Percentiles rank a stretch among this genome's conserved stretches.
Evolutionary conservation across 2,329 filamentous ascomycete species (phyloP).

Genomic region (Fusarium xyrophilum): DNA sequence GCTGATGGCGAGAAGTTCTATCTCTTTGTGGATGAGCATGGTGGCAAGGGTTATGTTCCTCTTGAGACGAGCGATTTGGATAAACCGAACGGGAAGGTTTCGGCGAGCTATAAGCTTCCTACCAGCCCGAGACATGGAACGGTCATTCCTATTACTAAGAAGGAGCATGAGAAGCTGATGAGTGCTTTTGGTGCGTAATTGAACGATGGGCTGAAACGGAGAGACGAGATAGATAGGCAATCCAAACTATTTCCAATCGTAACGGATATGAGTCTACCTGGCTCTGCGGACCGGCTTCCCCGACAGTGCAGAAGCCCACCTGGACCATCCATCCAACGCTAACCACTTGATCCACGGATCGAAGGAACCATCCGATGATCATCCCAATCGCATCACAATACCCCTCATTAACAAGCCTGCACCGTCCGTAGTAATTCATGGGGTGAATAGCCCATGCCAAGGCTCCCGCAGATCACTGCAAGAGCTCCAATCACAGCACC

Average conservation of each 20-base stretch:
- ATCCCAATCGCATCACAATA: not conserved
- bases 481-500: slow-evolving; percentile 16
- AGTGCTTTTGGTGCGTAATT: not conserved
- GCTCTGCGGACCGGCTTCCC: not conserved
- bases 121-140: slow-evolving; percentile 61
- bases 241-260: not conserved
- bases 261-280: not conserved
- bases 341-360: not conserved
- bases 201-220: accelerated
- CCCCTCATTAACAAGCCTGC: slow-evolving; percentile 8
- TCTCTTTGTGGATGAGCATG: slow-evolving; percentile 63
- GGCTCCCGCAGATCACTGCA: not conserved
- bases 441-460: not conserved
- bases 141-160: slow-evolving; percentile 58
- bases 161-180: slow-evolving; percentile 20
- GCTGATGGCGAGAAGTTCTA: slow-evolving; percentile 61
- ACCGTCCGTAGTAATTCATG: not conserved
- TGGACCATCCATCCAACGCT: not conserved
- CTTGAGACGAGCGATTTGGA: slow-evolving; percentile 58
- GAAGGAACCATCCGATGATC: not conserved
- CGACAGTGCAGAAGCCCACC: not conserved
- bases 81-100: slow-evolving; percentile 57
- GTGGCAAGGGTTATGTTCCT: slow-evolving; percentile 59
- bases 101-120: slow-evolving; percentile 54
- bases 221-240: accelerated